Percentiles rank a stretch among this genome's conserved stretches.
Evolutionary conservation across 139 green algal species (phyloP).

Genomic region (Chlamydomonas eustigma): DNA sequence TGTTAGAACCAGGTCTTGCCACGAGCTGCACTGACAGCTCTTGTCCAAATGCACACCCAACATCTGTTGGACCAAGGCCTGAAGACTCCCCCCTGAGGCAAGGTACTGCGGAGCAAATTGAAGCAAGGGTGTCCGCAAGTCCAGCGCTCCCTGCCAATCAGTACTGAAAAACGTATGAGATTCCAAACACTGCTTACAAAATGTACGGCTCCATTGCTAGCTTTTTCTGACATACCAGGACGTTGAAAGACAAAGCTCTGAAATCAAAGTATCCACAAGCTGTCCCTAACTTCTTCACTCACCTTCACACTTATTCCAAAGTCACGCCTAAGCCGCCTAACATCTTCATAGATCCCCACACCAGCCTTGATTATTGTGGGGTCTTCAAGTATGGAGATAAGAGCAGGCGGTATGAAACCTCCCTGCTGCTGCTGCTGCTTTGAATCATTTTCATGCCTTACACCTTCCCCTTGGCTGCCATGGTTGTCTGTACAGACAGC

Average conservation of each 20-base stretch:
- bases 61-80: conserved; percentile 9
- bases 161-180: conserved; percentile 4
- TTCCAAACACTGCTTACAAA: no score
- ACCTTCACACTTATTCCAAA: conserved; percentile 22
- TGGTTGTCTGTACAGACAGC: not conserved
- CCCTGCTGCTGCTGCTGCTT: not conserved
- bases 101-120: not conserved
- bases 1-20: conserved; percentile 3
- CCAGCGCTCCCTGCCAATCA: conserved; percentile 14
- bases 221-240: no score
- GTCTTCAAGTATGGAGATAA: conserved; percentile 22
- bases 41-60: conserved; percentile 25
- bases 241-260: no score
- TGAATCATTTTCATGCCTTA: not conserved
- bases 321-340: conserved; percentile 18
- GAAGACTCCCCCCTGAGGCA: conserved; percentile 16
- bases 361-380: conserved; percentile 29
- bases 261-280: no score
- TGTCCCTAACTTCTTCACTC: not conserved
- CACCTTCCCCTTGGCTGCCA: not conserved
- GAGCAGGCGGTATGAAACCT: not conserved
- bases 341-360: conserved; percentile 37
- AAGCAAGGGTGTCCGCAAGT: conserved; percentile 13
- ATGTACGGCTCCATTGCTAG: no score
- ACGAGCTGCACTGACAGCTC: conserved; percentile 21